A percentile compares a stretch with the other conserved stretches of the same genome.
phyloP scores from a whole-genome alignment of 2,329 filamentous ascomycete species.

The Fusarium nygamai region DNA sequence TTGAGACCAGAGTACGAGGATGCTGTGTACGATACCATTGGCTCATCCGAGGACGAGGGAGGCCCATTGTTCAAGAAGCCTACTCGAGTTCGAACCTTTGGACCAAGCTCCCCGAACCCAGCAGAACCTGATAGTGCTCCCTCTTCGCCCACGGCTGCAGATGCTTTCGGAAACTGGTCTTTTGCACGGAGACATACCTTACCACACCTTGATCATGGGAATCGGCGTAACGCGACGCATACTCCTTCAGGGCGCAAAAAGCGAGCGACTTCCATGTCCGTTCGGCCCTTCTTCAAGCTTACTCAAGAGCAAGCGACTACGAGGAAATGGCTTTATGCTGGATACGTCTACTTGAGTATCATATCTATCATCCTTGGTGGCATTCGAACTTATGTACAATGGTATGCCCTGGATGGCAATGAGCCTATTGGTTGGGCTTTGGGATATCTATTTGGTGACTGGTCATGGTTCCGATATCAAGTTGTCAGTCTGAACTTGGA shows the following conservation, averaged over 20 bases:
- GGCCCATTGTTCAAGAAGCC: conserved; percentile 31
- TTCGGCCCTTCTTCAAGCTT: conserved; percentile 80
- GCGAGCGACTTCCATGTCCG: conserved; percentile 69
- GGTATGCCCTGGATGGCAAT: conserved; percentile 72
- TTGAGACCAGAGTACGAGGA: conserved; percentile 47
- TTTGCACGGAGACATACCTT: conserved; percentile 62
- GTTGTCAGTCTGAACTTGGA: conserved; percentile 75
- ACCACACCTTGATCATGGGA: conserved; percentile 52
- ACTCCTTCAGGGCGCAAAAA: conserved; percentile 74
- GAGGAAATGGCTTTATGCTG: conserved; percentile 86
- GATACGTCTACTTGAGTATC: conserved; percentile 78
- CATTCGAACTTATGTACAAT: conserved; percentile 75
- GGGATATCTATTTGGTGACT: conserved; percentile 86
- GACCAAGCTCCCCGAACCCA: conserved; percentile 17
- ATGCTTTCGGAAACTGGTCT: conserved; percentile 31
- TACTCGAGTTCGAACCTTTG: conserved; percentile 47
- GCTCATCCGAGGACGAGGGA: conserved; percentile 49
- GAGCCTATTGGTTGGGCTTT: conserved; percentile 95
- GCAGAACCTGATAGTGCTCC: conserved; percentile 24
- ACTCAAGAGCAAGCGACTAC: conserved; percentile 80
- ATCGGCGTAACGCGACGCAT: conserved; percentile 56
- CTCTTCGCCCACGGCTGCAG: conserved; percentile 29
- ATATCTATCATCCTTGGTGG: conserved; percentile 73
- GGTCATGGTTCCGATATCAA: conserved; percentile 76
- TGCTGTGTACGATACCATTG: conserved; percentile 44